Conservation (phyloP, 148 eudicot genomes). For the Rhododendron williamsianum region DNA sequence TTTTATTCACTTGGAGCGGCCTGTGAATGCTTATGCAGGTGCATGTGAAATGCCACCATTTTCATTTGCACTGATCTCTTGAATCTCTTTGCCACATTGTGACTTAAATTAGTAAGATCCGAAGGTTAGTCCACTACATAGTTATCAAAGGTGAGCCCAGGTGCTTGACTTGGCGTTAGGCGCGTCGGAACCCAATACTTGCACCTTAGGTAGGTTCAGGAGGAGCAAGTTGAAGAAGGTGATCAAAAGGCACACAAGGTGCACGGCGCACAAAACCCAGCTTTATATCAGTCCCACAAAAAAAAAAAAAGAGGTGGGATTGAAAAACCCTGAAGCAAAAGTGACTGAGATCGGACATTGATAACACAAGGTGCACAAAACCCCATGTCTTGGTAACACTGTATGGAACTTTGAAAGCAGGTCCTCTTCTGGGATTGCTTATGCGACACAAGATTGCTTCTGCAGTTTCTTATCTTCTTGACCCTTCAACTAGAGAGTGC, state of each 20-base stretch:
- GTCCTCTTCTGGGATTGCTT: background rate
- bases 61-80: conserved; percentile 2
- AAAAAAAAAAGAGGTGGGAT: too few relatives aligned
- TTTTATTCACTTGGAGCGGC: background rate
- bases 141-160: background rate
- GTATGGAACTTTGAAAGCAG: background rate
- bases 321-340: background rate
- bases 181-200: background rate
- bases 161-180: background rate
- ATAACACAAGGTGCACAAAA: background rate
- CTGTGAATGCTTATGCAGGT: background rate
- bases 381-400: background rate
- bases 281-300: background rate
- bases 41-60: background rate
- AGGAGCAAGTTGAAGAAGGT: background rate
- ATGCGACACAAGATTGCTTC: background rate
- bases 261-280: background rate
- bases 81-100: background rate
- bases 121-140: background rate
- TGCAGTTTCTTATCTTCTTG: background rate
- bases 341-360: background rate
- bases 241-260: background rate
- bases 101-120: background rate
- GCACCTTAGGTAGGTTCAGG: background rate
- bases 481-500: background rate